Percentiles rank a stretch among this genome's conserved stretches.
phyloP scores from a whole-genome alignment of 805 yeast genomes.

The Sporopachydermia lactativora region DNA sequence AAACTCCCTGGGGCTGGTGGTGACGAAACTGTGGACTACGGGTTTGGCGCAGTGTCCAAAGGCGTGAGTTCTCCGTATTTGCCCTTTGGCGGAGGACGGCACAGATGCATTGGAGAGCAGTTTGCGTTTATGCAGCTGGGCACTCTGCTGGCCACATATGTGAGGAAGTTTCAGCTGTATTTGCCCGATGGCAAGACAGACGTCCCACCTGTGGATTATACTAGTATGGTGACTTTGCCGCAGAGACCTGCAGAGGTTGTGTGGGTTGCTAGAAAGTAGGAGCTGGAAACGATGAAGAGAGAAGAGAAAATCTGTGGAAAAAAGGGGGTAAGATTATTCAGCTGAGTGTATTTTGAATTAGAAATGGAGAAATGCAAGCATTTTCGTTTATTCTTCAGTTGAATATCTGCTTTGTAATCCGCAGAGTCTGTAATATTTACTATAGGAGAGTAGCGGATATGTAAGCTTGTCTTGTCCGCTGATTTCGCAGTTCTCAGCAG shows the following conservation, averaged over 20 bases:
- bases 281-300: no score
- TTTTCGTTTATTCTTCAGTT: no score
- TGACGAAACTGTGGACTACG: constrained; percentile 58
- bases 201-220: constrained; percentile 43
- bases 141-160: constrained; percentile 58
- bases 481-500: no score
- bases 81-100: constrained; percentile 99
- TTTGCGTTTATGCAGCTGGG: constrained; percentile 93
- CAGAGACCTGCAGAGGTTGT: constrained; percentile 35
- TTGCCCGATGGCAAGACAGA: constrained; percentile 33
- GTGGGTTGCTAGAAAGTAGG: neutral
- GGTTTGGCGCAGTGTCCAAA: constrained; percentile 92
- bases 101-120: constrained; percentile 98
- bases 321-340: no score
- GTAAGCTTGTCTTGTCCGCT: no score
- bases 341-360: no score
- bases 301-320: no score
- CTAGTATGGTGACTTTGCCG: constrained; percentile 91
- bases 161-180: constrained; percentile 69
- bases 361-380: no score
- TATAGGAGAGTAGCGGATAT: no score
- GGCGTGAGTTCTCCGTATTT: constrained; percentile 93
- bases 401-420: no score
- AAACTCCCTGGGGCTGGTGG: constrained; percentile 6
- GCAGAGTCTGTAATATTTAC: no score